Evolutionary conservation across 176 grass and related monocot species (phyloP), one percentile per base, ranked within the genome.

Genomic region (Tuctoria greenei): DNA sequence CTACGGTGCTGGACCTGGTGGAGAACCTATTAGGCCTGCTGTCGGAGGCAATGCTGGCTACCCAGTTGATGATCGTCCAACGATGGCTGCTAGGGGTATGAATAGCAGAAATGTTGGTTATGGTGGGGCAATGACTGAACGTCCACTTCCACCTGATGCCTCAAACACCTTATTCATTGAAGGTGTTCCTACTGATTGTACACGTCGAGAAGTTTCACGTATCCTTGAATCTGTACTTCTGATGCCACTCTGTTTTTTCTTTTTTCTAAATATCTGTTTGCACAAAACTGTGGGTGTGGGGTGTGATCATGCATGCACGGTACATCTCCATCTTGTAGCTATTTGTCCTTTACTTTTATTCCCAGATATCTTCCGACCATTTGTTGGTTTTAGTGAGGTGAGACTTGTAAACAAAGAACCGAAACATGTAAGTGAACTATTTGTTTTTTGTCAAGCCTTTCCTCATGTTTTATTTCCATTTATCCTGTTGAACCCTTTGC

Each of bases 331-430:
- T 59, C 21, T 76, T n/a, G 38, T 75, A 73, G 75, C 6, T 83
- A 57, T 57, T 61, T 63, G 66, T 85, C 82, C 91, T 87, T 93
- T 35, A 93, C 79, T 58, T 73, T 13, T 37, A 8, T 38, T 12
- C 47, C 60, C 45, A 90, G 91, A 93, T 66, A 93, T 93, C 42
- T 93, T 93, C 70, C 91, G 91, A 52, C 91, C 91, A 50, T 93
- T 93, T 90, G 91, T 93, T 68, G 91, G 91, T 60, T 93, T 93
- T 57, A 78, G 79, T 67, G 91, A 93, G 46, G 91, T 93, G 60
- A 90, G 91, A 31, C 91, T 93, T 79, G 91, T 93, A 58, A 93
- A 87, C 81, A 93, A 93, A 86, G 91, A 93, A 85, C 82, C 91
- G 16, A 85, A 82, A 93, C 84, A 87, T 87, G 91, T 93, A 84